Conservation (phyloP, 83 land plant species). For the Thuja plicata region DNA sequence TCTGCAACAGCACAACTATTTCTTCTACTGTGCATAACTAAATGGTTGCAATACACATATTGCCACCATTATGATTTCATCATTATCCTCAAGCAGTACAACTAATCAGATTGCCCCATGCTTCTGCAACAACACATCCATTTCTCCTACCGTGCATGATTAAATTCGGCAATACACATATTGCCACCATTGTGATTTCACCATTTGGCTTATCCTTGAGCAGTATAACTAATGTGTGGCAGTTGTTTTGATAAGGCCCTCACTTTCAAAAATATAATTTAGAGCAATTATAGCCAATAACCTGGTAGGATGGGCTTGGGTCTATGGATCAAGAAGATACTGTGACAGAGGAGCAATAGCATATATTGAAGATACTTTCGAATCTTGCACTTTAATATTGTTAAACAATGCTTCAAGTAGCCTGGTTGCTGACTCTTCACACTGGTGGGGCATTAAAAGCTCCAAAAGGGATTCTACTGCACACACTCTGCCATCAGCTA, state of each 20-base stretch:
- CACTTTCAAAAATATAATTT: slow-evolving; percentile 77
- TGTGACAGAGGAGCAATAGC: no score
- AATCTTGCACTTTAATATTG: no score
- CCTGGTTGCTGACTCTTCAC: slow-evolving; percentile 73
- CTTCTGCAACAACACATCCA: no score
- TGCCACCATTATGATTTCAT: no score
- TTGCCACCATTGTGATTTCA: no score
- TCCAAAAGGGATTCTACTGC: slow-evolving; percentile 72
- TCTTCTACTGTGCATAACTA: slow-evolving; percentile 75
- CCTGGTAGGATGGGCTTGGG: slow-evolving; percentile 64
- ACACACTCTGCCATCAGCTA: slow-evolving; percentile 67
- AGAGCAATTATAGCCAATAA: slow-evolving; percentile 75
- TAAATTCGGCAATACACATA: no score
- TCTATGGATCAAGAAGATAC: no score
- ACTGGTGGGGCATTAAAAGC: slow-evolving; percentile 67
- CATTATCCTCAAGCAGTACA: no score
- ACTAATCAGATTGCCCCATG: no score
- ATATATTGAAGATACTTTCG: no score
- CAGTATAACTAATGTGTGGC: slow-evolving; percentile 70
- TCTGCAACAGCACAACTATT: slow-evolving; percentile 87
- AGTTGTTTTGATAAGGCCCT: slow-evolving; percentile 55
- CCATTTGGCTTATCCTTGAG: slow-evolving; percentile 79
- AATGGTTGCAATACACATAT: slow-evolving; percentile 79
- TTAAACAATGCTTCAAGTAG: no score
- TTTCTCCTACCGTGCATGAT: no score